Evolutionary conservation across 2,329 filamentous ascomycete species (phyloP).

Genomic region (Neofusicoccum laricinum): DNA sequence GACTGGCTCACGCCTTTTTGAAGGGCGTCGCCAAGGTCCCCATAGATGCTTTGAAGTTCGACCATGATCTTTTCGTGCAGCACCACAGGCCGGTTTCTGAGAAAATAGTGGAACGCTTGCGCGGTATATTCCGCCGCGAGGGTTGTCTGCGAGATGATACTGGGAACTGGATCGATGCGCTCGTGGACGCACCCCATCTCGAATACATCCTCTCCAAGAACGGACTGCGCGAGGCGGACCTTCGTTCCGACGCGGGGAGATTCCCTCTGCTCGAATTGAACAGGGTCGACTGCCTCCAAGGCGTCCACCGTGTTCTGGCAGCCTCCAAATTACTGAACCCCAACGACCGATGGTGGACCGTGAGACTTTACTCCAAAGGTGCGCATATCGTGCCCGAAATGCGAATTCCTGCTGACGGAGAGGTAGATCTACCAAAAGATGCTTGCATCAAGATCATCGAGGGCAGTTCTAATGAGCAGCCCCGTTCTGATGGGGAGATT

Average conservation of each 20-base stretch:
- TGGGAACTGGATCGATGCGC: background rate
- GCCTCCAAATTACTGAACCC: constrained; percentile 20
- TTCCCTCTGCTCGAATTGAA: constrained; percentile 18
- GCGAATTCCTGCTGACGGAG: too few species aligned
- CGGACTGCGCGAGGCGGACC: background rate
- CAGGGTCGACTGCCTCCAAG: constrained; percentile 19
- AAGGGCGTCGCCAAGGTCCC: background rate
- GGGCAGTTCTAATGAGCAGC: constrained; percentile 21
- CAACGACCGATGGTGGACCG: constrained; percentile 25
- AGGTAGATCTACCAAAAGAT: background rate
- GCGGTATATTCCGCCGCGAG: background rate
- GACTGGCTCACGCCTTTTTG: background rate
- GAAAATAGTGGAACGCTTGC: background rate
- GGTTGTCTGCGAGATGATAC: background rate
- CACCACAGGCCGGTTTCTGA: background rate
- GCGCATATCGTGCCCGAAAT: constrained; percentile 14
- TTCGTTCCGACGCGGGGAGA: background rate
- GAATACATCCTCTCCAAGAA: background rate
- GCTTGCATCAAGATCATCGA: constrained; percentile 18
- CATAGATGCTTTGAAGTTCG: background rate
- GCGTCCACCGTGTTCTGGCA: constrained; percentile 21
- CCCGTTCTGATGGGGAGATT: constrained; percentile 22
- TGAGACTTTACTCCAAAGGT: constrained; percentile 21
- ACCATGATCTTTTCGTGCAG: background rate
- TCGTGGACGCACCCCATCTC: background rate